These are phyloP conservation scores for Pichia terricola DNA, from an alignment of 1,139 yeast species.

Conservation along the genomic window DNA sequence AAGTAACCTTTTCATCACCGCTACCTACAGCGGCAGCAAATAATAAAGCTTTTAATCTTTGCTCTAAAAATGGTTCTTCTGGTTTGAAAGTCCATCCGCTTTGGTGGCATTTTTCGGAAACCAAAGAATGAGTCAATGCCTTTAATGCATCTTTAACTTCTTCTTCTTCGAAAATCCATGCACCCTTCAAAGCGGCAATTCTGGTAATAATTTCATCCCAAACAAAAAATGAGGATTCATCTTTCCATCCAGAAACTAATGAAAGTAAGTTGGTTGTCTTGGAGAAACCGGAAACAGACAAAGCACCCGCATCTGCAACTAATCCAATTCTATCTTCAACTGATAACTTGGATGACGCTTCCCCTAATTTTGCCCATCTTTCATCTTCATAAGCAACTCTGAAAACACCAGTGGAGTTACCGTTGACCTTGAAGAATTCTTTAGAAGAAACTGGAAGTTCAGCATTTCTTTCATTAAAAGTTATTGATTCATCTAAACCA, in stretches of 20 bases:
- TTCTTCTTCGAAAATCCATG: slow-evolving; percentile 65
- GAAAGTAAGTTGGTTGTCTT: slow-evolving; percentile 43
- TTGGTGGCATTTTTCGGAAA: slow-evolving; percentile 45
- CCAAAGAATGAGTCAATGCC: slow-evolving; percentile 49
- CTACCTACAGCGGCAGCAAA: slow-evolving; percentile 61
- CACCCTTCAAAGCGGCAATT: slow-evolving; percentile 45
- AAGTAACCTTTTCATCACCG: slow-evolving; percentile 45
- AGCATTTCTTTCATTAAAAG: slow-evolving; percentile 55
- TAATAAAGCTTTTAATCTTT: slow-evolving; percentile 66
- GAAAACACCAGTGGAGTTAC: slow-evolving; percentile 55
- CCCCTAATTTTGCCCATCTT: slow-evolving; percentile 39
- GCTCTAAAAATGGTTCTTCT: slow-evolving; percentile 58
- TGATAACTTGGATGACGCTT: slow-evolving; percentile 41
- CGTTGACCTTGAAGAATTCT: slow-evolving; percentile 54
- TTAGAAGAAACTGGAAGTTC: slow-evolving; percentile 9
- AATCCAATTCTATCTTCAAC: slow-evolving; percentile 59
- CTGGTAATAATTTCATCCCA: slow-evolving; percentile 55
- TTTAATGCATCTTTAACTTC: slow-evolving; percentile 47
- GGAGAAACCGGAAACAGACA: slow-evolving; percentile 52
- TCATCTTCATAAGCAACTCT: slow-evolving; percentile 54
- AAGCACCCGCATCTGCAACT: slow-evolving; percentile 55
- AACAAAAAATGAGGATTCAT: slow-evolving; percentile 43
- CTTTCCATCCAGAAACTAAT: slow-evolving; percentile 35
- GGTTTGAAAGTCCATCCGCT: slow-evolving; percentile 64
- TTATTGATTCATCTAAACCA: slow-evolving; percentile 57